Evolutionary conservation across 352 stramenopile species (phyloP).

Genomic region (Phytophthora meadii): DNA sequence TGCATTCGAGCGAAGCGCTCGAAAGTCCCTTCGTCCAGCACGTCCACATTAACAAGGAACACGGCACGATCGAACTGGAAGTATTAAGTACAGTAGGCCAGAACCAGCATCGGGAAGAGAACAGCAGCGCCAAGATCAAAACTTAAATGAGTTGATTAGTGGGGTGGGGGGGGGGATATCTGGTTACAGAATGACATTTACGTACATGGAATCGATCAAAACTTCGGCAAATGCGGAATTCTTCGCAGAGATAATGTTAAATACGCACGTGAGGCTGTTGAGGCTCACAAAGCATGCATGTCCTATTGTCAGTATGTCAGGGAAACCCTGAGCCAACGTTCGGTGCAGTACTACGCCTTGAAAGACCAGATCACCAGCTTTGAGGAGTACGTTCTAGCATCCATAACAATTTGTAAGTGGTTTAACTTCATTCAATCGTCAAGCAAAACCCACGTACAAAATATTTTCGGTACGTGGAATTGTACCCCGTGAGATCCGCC

Average conservation of each 20-base stretch:
- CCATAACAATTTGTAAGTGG: background rate
- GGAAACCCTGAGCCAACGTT: conserved; percentile 33
- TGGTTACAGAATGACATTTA: background rate
- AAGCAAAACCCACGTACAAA: conserved; percentile 15
- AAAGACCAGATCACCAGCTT: conserved; percentile 36
- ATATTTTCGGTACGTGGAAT: conserved; percentile 24
- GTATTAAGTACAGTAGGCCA: conserved; percentile 25
- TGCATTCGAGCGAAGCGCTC: conserved; percentile 37
- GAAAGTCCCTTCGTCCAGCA: conserved; percentile 30
- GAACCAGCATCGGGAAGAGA: conserved; percentile 28
- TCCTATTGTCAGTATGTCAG: conserved; percentile 16
- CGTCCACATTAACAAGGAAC: conserved; percentile 21
- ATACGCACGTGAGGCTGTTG: conserved; percentile 30
- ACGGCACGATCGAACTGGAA: conserved; percentile 39
- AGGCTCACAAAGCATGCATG: conserved; percentile 33
- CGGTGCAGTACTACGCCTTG: conserved; percentile 26
- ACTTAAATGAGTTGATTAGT: background rate
- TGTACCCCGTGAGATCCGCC: conserved; percentile 18
- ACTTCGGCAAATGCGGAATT: conserved; percentile 40
- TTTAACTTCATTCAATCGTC: background rate
- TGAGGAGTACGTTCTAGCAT: conserved; percentile 36
- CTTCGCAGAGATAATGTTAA: conserved; percentile 21
- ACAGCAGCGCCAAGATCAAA: conserved; percentile 46
- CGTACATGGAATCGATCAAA: conserved; percentile 37
- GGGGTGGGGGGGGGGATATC: too few species aligned